A percentile compares a stretch with the other conserved stretches of the same genome.
phyloP scores from a whole-genome alignment of 805 yeast genomes.

The Candida jianshihensis region DNA sequence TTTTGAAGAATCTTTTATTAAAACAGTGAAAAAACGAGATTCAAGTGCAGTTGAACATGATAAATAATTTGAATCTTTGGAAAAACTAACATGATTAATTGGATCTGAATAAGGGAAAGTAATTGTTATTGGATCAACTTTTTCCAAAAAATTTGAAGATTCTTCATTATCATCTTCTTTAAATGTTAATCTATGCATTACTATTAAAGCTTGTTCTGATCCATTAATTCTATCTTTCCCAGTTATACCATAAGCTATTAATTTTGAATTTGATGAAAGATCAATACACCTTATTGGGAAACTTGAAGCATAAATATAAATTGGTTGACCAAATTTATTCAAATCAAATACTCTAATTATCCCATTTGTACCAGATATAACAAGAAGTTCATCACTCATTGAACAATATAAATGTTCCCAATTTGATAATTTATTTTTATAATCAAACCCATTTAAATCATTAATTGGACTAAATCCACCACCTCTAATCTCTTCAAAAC shows the following conservation, averaged over 20 bases:
- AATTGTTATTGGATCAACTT: slow-evolving; percentile 58
- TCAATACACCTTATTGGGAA: slow-evolving; percentile 79
- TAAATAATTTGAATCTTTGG: slow-evolving; percentile 61
- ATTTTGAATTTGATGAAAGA: slow-evolving; percentile 53
- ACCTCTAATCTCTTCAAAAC: slow-evolving; percentile 9
- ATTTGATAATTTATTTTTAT: slow-evolving; percentile 26
- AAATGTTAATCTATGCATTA: slow-evolving; percentile 38
- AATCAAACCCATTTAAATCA: slow-evolving; percentile 11
- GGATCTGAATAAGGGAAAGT: slow-evolving; percentile 87
- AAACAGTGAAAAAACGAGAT: slow-evolving; percentile 70
- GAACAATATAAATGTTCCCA: slow-evolving; percentile 61
- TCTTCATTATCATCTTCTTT: slow-evolving; percentile 1
- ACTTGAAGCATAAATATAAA: slow-evolving; percentile 61
- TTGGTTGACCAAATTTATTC: slow-evolving; percentile 46
- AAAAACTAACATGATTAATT: slow-evolving; percentile 64
- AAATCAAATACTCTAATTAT: slow-evolving; percentile 60
- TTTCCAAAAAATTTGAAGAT: not conserved
- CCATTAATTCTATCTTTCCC: slow-evolving; percentile 66
- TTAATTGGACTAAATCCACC: slow-evolving; percentile 8
- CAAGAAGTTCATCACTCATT: slow-evolving; percentile 49
- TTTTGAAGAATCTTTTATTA: slow-evolving; percentile 52
- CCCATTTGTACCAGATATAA: slow-evolving; percentile 68
- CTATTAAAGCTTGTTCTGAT: slow-evolving; percentile 70
- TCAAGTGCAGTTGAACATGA: slow-evolving; percentile 67
- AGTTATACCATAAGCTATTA: slow-evolving; percentile 75